Conservation (phyloP, 2,329 filamentous ascomycete species). For the Pseudovirgaria hyperparasitica region DNA sequence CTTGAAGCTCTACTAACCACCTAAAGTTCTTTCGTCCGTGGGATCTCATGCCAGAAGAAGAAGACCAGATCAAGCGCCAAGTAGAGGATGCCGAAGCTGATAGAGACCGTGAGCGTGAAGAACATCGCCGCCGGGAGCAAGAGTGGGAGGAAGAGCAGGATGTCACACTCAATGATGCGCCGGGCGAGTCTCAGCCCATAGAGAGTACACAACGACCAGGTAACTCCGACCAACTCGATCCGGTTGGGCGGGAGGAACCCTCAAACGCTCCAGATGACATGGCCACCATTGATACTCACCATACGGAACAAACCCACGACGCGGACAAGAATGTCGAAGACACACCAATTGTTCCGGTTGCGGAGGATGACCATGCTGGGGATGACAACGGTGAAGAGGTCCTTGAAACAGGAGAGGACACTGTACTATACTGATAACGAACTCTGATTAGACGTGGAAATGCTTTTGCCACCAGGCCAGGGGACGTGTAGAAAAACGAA, state of each 20-base stretch:
- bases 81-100: slow-evolving; percentile 49
- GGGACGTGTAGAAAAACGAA: no score
- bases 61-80: slow-evolving; percentile 59
- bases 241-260: no score
- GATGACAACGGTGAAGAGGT: slow-evolving; percentile 67
- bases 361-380: slow-evolving; percentile 19
- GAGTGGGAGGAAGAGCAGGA: slow-evolving; percentile 12
- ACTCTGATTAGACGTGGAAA: no score
- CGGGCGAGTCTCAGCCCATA: no score
- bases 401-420: slow-evolving; percentile 77
- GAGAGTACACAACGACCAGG: no score
- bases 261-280: no score
- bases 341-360: slow-evolving; percentile 12
- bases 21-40: slow-evolving; percentile 74
- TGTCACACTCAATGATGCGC: slow-evolving; percentile 6
- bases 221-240: no score
- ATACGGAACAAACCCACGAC: neutral
- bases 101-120: slow-evolving; percentile 52
- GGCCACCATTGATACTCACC: no score
- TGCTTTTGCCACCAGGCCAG: no score
- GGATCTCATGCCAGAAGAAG: slow-evolving; percentile 57
- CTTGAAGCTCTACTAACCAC: slow-evolving; percentile 8
- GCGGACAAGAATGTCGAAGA: no score
- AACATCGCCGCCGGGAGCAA: slow-evolving; percentile 35
- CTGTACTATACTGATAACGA: slow-evolving; percentile 72